Evolutionary conservation across 2,329 filamentous ascomycete species (phyloP).

Genomic region (Sphaceloma murrayae): DNA sequence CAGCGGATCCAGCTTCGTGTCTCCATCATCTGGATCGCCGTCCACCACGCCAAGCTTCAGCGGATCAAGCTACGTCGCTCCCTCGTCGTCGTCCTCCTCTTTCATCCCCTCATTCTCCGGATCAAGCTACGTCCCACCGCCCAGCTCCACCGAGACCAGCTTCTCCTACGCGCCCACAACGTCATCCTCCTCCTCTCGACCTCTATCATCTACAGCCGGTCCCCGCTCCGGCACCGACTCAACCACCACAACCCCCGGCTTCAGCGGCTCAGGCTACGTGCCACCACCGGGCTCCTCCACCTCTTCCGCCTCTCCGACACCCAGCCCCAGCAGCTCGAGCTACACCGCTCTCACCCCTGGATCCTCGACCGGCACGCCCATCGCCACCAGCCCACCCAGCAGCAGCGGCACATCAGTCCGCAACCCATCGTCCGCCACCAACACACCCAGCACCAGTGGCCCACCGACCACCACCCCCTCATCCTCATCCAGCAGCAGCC

Average conservation of each 20-base stretch:
- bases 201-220: background rate
- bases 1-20: slow-evolving; percentile 1
- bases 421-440: background rate
- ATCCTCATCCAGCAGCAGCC: background rate
- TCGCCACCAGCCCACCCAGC: background rate
- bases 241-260: background rate
- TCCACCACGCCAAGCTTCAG: background rate
- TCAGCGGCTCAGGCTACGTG: slow-evolving; percentile 3
- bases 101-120: background rate
- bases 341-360: background rate
- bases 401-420: background rate
- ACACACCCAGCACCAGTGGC: background rate
- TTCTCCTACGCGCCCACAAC: background rate
- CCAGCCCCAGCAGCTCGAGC: slow-evolving; percentile 1
- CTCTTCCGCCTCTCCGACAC: background rate
- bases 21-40: background rate
- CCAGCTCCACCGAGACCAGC: background rate
- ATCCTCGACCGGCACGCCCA: background rate
- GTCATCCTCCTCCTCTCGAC: background rate
- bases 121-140: slow-evolving; percentile 4
- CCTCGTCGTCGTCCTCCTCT: background rate
- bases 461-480: too few relatives aligned
- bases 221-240: background rate
- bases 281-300: background rate
- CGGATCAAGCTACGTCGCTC: slow-evolving; percentile 7